Conservation (phyloP, 257 asterid genomes). For the Solanum sitiens region DNA sequence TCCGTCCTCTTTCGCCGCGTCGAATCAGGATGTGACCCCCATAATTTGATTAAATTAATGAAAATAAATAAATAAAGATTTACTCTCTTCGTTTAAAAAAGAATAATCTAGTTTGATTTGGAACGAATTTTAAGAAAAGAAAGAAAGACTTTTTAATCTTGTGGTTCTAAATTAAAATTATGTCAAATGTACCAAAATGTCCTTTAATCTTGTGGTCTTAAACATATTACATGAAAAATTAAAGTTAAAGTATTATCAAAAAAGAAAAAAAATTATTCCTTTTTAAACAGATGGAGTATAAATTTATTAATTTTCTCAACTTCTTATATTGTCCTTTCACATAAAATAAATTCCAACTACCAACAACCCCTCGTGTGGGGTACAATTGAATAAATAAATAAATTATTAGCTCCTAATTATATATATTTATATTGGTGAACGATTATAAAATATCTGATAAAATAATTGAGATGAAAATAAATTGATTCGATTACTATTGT, state of each 20-base stretch:
- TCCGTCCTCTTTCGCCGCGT: neutral
- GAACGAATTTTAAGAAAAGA: too few relatives aligned
- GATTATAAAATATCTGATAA: neutral
- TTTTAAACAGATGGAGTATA: too few relatives aligned
- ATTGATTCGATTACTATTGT: neutral
- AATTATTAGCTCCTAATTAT: neutral
- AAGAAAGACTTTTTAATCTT: too few relatives aligned
- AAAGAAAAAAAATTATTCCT: too few relatives aligned
- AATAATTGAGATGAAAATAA: neutral
- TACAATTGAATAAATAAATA: neutral
- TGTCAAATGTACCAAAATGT: too few relatives aligned
- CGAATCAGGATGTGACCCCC: neutral
- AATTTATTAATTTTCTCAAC: neutral
- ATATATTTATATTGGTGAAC: neutral
- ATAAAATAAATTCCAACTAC: neutral
- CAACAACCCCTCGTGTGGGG: neutral
- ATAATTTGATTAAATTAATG: neutral
- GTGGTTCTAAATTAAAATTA: too few relatives aligned
- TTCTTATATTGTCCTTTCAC: neutral
- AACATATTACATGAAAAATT: too few relatives aligned
- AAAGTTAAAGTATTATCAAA: too few relatives aligned
- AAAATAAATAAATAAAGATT: neutral
- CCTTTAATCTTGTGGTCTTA: too few relatives aligned
- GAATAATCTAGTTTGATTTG: too few relatives aligned
- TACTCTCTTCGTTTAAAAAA: neutral